These are phyloP conservation scores for Catharanthus roseus DNA, from an alignment of 257 asterid genomes.

Conservation along the genomic window DNA sequence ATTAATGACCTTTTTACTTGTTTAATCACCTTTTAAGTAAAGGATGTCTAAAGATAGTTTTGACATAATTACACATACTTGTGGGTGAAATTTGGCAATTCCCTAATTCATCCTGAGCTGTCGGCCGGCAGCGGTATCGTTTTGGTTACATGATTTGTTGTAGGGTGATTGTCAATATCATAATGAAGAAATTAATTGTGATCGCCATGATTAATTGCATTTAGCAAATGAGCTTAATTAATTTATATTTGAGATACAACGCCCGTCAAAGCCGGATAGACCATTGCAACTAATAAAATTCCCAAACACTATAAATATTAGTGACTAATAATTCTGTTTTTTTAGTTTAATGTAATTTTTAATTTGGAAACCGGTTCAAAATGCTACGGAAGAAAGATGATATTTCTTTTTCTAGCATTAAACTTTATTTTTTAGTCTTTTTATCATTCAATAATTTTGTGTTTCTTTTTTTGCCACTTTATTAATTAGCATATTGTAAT, in stretches of 20 bases:
- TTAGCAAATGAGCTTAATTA: neutral
- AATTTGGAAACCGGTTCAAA: too few relatives aligned
- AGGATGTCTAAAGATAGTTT: constrained; percentile 9
- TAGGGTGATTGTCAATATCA: neutral
- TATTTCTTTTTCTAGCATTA: too few relatives aligned
- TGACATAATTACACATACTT: constrained; percentile 4
- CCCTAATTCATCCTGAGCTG: neutral
- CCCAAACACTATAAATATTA: neutral
- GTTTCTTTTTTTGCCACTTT: too few relatives aligned
- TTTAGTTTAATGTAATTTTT: too few relatives aligned
- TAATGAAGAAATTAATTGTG: constrained; percentile 2
- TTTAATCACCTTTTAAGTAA: neutral
- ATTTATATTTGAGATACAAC: neutral
- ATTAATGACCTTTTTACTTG: neutral
- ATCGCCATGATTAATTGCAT: neutral
- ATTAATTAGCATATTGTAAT: too few relatives aligned
- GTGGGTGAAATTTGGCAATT: constrained; percentile 3
- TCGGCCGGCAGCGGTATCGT: constrained; percentile 5
- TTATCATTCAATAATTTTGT: too few relatives aligned
- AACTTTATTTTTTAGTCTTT: too few relatives aligned
- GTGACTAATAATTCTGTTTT: too few relatives aligned
- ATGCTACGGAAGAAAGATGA: too few relatives aligned
- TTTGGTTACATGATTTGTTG: constrained; percentile 3
- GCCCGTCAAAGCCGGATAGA: neutral
- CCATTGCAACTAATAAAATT: neutral